Base-by-base conservation (phyloP, 768 basidiomycete species). In the Trametes sanguinea region DNA sequence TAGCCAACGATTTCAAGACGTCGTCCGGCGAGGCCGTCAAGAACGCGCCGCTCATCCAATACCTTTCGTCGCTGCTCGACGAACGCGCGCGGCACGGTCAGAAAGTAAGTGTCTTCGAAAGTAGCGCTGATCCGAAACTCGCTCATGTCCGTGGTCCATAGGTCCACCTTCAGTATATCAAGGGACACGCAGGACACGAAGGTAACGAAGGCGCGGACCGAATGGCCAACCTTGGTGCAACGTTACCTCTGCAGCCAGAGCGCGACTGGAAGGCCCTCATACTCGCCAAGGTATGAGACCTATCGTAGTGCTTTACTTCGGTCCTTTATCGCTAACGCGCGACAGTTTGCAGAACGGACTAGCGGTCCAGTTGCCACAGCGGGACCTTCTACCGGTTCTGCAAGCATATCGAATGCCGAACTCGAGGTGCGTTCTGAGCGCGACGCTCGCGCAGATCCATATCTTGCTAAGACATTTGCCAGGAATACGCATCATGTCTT, bases 161-260 rank as follows among this genome's bases (percentile, higher is more conserved):
- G 72, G 69, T 73, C 0, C 46, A 58, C 40, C 80, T 96, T 51
- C 76, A 85, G 65, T 82, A 94, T 67, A 92, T 98, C 59, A 81
- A 84, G 59, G 95, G 88, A 0, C 95, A 97, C 68, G 78, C 77
- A 9, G 94, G 94, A 0, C 78, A 85, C 32, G 76, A 75, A 55
- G 95, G 95, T 1, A 98, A 98, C 71, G 95, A 98, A 55, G 87
- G 83, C 45, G 95, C 95, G 2, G 95, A 98, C 71, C 68, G 63
- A 13, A 80, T 87, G 58, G 93, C 93, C 3, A 88, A 85, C 60
- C 35, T 73, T 5, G 93, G 93, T 3, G 73, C 81, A 9, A 65
- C 69, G 9, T 60, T 78, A 54, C 76, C 79, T 0, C 61, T 45
- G 16, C 60, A 76, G 1, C 68, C 70, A 4, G 90, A 92, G 39